phyloP scores from a whole-genome alignment of 176 grass and related monocot species.

The Paspalum notatum region DNA sequence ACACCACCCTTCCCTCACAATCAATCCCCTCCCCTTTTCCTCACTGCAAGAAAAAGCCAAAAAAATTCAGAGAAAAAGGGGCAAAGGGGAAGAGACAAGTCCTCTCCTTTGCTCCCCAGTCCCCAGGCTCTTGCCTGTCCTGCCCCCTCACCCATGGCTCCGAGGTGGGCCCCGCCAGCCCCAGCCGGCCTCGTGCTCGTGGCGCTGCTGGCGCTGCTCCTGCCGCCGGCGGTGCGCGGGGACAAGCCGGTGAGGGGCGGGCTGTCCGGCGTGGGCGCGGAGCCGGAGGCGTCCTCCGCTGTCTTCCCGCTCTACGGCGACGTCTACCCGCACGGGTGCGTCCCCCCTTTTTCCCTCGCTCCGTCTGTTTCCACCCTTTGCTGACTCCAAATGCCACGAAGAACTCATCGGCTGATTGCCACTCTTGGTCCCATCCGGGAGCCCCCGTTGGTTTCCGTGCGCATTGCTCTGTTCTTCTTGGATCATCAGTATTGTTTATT shows the following conservation, averaged over 20 bases:
- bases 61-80: not conserved
- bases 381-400: not conserved
- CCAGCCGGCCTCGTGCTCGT: conserved; percentile 25
- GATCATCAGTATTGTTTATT: not conserved
- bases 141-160: conserved; percentile 22
- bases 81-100: conserved; percentile 10
- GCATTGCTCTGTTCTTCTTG: not conserved
- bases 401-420: conserved; percentile 39
- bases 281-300: conserved; percentile 49
- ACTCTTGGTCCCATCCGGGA: conserved; percentile 13
- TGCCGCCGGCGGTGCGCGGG: conserved; percentile 19
- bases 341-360: not conserved
- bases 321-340: conserved; percentile 84
- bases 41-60: not conserved
- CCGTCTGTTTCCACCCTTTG: not conserved
- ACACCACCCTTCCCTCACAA: not conserved
- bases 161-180: conserved; percentile 36
- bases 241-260: conserved; percentile 44
- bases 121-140: not conserved
- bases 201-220: conserved; percentile 11
- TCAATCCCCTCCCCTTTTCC: not conserved
- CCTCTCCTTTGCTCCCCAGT: conserved; percentile 6
- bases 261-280: not conserved
- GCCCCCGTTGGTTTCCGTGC: conserved; percentile 10
- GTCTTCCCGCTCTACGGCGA: conserved; percentile 87